phyloP scores from a whole-genome alignment of 1,284 basidiomycete species.

The Irpex sp. region DNA sequence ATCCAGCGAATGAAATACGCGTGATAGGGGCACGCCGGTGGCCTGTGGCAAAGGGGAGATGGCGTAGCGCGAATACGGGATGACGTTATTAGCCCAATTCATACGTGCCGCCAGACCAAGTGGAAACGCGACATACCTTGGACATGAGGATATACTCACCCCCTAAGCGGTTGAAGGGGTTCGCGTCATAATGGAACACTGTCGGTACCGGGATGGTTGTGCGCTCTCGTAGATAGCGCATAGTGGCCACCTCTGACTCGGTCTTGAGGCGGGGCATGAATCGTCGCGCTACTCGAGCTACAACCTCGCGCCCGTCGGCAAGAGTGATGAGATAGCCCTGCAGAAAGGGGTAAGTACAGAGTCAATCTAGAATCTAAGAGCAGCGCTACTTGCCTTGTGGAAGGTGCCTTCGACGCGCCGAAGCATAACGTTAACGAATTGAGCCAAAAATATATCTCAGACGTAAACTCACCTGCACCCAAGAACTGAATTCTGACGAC shows the following conservation, averaged over 20 bases:
- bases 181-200: constrained; percentile 73
- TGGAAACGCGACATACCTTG: constrained; percentile 46
- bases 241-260: constrained; percentile 78
- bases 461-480: constrained; percentile 50
- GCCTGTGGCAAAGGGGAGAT: constrained; percentile 42
- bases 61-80: constrained; percentile 13
- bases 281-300: constrained; percentile 74
- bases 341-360: constrained; percentile 9
- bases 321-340: constrained; percentile 75
- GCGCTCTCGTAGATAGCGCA: constrained; percentile 66
- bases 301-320: constrained; percentile 54
- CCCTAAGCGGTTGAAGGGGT: constrained; percentile 77
- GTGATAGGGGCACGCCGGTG: constrained; percentile 59
- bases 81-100: constrained; percentile 2
- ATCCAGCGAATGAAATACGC: constrained; percentile 64
- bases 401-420: constrained; percentile 54
- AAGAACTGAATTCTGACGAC: constrained; percentile 70
- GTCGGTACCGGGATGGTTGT: constrained; percentile 68
- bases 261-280: constrained; percentile 83
- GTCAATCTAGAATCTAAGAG: background rate
- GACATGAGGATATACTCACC: constrained; percentile 83
- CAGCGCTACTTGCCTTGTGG: constrained; percentile 53
- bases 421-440: constrained; percentile 4
- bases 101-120: constrained; percentile 1
- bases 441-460: background rate